Base-by-base conservation (phyloP, 1,284 basidiomycete genomes). In the Fomitopsis pinicola region DNA sequence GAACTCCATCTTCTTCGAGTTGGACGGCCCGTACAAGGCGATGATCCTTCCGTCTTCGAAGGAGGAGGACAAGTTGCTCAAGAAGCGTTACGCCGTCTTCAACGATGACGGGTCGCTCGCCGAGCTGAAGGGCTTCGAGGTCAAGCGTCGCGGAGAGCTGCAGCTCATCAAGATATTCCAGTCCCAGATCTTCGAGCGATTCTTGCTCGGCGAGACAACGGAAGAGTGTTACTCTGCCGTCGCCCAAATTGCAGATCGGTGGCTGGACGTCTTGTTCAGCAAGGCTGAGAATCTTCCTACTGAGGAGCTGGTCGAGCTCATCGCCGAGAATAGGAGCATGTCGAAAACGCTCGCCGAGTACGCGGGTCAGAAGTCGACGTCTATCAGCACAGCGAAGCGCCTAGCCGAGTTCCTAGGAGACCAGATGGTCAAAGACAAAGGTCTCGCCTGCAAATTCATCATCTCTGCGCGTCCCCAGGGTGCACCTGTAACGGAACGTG, bases 121-220 rank as follows among this genome's bases (percentile, higher is more conserved):
- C 2, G 97, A 99, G 73, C 79, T 99, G 68, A 99, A 99, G 73
- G 97, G 97, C 0, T 99, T 99, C 77, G 97, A 99, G 73, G 96
- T 99, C 66, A 99, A 99, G 77, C 92, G 97, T 62, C 86, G 97
- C 58, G 97, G 97, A 52, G 97, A 99, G 75, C 82, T 99, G 58
- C 97, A 99, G 72, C 88, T 99, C 71, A 97, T 99, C 89, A 99
- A 99, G 79, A 97, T 97, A 68, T 99, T 99, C 84, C 97, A 99
- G 74, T 95, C 94, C 6, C 94, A 97, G 71, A 95, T 99, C 70
- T 99, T 99, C 74, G 95, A 97, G 77, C 97, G 94, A 72, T 99
- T 99, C 80, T 77, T 99, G 54, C 85, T 98, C 0, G 97, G 97
- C 0, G 82, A 85, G 0, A 98, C 96, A 0, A 93, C 94, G 1